Evolutionary conservation across 768 basidiomycete species (phyloP).

Genomic region (Tubosaeta sp.): DNA sequence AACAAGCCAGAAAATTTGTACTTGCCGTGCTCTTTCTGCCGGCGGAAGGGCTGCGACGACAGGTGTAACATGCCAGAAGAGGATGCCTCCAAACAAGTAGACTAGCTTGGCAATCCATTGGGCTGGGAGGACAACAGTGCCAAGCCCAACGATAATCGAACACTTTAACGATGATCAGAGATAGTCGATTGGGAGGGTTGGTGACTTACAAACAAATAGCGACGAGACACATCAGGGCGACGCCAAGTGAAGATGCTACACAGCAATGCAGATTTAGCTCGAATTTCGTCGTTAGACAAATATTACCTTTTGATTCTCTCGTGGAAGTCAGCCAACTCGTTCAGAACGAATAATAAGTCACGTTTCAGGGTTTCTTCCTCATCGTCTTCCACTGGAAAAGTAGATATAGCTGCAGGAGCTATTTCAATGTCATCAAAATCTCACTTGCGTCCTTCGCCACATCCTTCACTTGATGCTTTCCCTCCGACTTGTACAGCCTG

Average conservation of each 20-base stretch:
- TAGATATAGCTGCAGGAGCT: neutral
- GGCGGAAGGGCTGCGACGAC: slow-evolving; percentile 49
- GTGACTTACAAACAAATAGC: slow-evolving; percentile 44
- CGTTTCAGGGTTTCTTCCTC: slow-evolving; percentile 42
- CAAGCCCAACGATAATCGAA: slow-evolving; percentile 37
- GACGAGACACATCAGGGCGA: slow-evolving; percentile 43
- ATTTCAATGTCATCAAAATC: neutral
- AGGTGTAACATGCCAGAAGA: slow-evolving; percentile 64
- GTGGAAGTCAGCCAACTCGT: slow-evolving; percentile 54
- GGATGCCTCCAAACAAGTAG: slow-evolving; percentile 43
- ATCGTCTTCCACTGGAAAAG: slow-evolving; percentile 6
- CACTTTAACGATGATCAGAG: slow-evolving; percentile 22
- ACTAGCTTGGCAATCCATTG: slow-evolving; percentile 45
- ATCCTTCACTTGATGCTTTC: slow-evolving; percentile 32
- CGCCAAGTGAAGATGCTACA: slow-evolving; percentile 68
- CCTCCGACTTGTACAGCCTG: slow-evolving; percentile 37
- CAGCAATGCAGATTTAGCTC: slow-evolving; percentile 1
- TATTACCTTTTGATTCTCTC: slow-evolving; percentile 62
- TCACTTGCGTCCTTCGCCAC: slow-evolving; percentile 9
- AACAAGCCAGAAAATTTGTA: neutral
- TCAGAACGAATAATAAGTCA: slow-evolving; percentile 36
- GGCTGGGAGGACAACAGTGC: slow-evolving; percentile 44
- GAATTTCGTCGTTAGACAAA: neutral
- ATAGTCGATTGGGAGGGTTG: neutral
- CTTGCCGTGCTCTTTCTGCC: slow-evolving; percentile 44